Conservation (phyloP, 306 rosid genomes). For the Medicago ruthenica region DNA sequence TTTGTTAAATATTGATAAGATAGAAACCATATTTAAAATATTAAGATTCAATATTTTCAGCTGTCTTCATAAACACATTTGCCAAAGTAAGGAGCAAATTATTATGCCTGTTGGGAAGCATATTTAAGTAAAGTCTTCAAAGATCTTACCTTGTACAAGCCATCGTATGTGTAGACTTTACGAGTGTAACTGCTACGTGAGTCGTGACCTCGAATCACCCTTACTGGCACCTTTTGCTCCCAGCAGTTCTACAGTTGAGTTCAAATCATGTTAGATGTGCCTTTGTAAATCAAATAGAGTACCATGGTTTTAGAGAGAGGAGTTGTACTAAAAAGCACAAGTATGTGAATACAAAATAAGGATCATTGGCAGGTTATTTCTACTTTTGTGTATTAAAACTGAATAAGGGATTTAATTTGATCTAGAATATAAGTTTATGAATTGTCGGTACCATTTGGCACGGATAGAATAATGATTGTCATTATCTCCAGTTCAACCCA, state of each 20-base stretch:
- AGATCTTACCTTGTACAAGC: constrained; percentile 81
- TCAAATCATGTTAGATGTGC: constrained; percentile 40
- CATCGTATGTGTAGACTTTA: constrained; percentile 94
- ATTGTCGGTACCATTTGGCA: neutral
- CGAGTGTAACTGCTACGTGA: constrained; percentile 75
- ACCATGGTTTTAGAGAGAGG: neutral
- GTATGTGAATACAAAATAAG: neutral
- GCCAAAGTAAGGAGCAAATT: neutral
- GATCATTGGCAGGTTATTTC: neutral
- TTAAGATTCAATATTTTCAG: neutral
- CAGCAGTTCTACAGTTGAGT: constrained; percentile 68
- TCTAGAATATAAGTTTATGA: neutral
- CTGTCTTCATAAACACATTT: neutral
- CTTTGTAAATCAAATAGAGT: constrained; percentile 3
- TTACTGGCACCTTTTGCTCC: constrained; percentile 75
- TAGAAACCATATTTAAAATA: constrained; percentile 12
- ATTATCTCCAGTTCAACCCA: neutral
- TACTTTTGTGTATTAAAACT: neutral
- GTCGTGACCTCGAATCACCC: constrained; percentile 91
- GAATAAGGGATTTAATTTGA: neutral
- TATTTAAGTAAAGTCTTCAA: constrained; percentile 10
- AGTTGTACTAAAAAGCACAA: neutral
- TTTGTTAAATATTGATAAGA: neutral
- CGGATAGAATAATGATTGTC: neutral
- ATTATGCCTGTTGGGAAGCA: neutral